These are phyloP conservation scores for Albizia julibrissin DNA, from an alignment of 306 rosid species.

Conservation along the genomic window DNA sequence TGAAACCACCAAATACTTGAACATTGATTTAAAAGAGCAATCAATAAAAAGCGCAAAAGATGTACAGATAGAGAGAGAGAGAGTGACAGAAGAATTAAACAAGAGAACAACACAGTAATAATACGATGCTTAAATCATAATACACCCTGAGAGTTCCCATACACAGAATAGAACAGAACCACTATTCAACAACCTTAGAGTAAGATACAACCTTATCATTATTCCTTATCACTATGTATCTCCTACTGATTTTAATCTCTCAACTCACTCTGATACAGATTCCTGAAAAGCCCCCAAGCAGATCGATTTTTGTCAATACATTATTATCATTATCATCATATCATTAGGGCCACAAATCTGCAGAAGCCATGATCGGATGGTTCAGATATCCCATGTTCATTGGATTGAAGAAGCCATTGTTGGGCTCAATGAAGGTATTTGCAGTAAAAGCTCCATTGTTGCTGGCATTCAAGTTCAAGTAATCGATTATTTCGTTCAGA, in stretches of 20 bases:
- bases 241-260: conserved; percentile 32
- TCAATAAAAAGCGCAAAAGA: background rate
- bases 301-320: background rate
- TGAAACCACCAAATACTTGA: conserved; percentile 4
- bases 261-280: conserved; percentile 22
- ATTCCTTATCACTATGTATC: conserved; percentile 46
- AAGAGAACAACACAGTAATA: background rate
- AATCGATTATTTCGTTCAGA: conserved; percentile 55
- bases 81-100: background rate
- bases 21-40: background rate
- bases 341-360: conserved; percentile 50
- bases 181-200: conserved; percentile 27
- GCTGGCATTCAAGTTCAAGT: conserved; percentile 47
- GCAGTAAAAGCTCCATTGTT: conserved; percentile 43
- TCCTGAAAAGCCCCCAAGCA: background rate
- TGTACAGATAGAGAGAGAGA: background rate
- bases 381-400: conserved; percentile 47
- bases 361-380: conserved; percentile 72
- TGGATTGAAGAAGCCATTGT: conserved; percentile 49
- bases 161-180: conserved; percentile 39
- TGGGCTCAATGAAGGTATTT: conserved; percentile 41
- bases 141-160: conserved; percentile 36
- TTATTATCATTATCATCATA: background rate
- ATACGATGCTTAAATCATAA: conserved; percentile 10
- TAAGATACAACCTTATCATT: conserved; percentile 36